Evolutionary conservation across 1,284 basidiomycete genomes (phyloP).

Genomic region (Quambalaria eucalypti): DNA sequence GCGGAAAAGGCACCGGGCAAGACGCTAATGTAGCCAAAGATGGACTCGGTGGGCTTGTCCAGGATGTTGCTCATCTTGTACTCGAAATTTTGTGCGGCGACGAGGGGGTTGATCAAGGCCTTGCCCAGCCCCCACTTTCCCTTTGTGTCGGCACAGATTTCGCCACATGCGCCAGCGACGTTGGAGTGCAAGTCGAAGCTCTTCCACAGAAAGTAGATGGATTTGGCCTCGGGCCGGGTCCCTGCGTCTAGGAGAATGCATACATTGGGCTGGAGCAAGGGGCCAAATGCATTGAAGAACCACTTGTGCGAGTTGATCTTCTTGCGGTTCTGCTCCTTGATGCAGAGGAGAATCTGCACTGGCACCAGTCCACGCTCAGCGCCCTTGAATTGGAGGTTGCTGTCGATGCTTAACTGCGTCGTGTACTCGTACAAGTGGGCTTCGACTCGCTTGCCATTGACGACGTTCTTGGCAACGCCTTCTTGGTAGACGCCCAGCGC

Average conservation of each 20-base stretch:
- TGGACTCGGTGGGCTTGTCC: conserved; percentile 44
- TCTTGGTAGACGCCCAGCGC: conserved; percentile 55
- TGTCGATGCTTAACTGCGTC: conserved; percentile 76
- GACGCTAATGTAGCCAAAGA: conserved; percentile 44
- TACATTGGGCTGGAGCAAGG: conserved; percentile 61
- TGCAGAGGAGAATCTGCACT: conserved; percentile 48
- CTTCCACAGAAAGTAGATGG: conserved; percentile 95
- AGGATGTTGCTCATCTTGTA: conserved; percentile 57
- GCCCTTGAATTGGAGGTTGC: conserved; percentile 82
- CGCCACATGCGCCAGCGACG: conserved; percentile 85
- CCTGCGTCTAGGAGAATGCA: conserved; percentile 94
- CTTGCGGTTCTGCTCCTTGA: conserved; percentile 46
- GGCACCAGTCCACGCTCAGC: conserved; percentile 67
- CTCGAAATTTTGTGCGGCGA: conserved; percentile 80
- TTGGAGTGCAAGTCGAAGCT: conserved; percentile 66
- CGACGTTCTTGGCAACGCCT: conserved; percentile 76
- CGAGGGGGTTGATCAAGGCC: conserved; percentile 84
- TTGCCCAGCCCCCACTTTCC: conserved; percentile 54
- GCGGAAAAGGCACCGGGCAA: conserved; percentile 46
- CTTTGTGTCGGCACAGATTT: conserved; percentile 43
- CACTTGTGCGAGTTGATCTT: conserved; percentile 75
- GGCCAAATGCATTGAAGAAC: conserved; percentile 40
- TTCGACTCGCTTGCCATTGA: conserved; percentile 77
- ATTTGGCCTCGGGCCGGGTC: conserved; percentile 91
- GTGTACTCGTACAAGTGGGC: conserved; percentile 95